phyloP scores from a whole-genome alignment of 1,139 yeast species.

The Geotrichum bryndzae region DNA sequence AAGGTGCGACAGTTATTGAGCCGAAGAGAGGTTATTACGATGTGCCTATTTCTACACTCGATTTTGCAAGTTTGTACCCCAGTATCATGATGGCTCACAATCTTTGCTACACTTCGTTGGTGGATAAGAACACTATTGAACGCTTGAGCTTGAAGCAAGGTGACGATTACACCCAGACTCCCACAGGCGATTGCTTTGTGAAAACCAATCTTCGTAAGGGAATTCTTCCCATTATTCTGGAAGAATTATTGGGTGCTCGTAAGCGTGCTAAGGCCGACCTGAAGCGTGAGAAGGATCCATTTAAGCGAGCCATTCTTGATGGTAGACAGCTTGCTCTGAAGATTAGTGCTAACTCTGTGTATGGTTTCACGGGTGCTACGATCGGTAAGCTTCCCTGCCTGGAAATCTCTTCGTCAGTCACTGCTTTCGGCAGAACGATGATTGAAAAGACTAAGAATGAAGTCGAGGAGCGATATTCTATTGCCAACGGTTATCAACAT shows the following conservation, averaged over 20 bases:
- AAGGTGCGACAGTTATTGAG: constrained; percentile 98
- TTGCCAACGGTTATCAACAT: constrained; percentile 69
- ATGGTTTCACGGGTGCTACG: constrained; percentile 98
- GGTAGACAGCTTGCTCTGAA: constrained; percentile 97
- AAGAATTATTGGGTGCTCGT: constrained; percentile 85
- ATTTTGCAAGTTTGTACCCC: constrained; percentile 96
- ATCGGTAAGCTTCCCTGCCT: constrained; percentile 94
- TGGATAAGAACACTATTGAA: constrained; percentile 63
- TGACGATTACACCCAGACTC: constrained; percentile 79
- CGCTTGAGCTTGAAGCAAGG: constrained; percentile 57
- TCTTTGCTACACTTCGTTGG: constrained; percentile 84
- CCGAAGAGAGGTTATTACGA: constrained; percentile 94
- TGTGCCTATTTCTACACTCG: constrained; percentile 94
- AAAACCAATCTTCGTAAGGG: constrained; percentile 68
- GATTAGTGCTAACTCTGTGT: constrained; percentile 95
- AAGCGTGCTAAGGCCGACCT: constrained; percentile 86
- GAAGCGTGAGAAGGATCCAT: constrained; percentile 90
- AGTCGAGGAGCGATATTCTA: constrained; percentile 73
- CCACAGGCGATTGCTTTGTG: constrained; percentile 74
- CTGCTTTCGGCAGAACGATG: constrained; percentile 96
- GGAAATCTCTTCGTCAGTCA: constrained; percentile 91
- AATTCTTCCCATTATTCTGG: constrained; percentile 81
- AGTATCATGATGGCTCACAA: constrained; percentile 99
- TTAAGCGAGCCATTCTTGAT: constrained; percentile 84
- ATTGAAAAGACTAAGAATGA: constrained; percentile 84